These are phyloP conservation scores for Kregervanrija pseudodelftensis DNA, from an alignment of 805 yeast genomes.

Conservation along the genomic window DNA sequence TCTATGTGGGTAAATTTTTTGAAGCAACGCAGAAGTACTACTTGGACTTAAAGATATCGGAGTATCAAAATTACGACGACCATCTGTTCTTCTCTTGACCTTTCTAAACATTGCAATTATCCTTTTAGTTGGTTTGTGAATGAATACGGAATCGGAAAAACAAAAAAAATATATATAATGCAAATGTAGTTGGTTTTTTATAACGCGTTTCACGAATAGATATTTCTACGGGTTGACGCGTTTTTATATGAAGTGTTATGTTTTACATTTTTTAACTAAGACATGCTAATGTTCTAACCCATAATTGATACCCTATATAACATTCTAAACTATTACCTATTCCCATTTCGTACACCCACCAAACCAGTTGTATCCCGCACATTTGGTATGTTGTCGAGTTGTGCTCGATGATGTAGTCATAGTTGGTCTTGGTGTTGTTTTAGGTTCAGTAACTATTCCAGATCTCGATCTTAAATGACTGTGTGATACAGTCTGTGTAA, in stretches of 20 bases:
- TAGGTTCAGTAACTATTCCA: slow-evolving; percentile 1
- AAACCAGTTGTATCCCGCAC: slow-evolving; percentile 12
- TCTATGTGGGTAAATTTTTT: slow-evolving; percentile 43
- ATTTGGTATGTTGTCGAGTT: slow-evolving; percentile 2
- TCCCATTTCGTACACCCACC: slow-evolving; percentile 12
- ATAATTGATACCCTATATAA: neutral
- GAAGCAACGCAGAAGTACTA: slow-evolving; percentile 1
- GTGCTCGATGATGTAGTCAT: neutral
- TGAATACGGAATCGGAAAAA: neutral
- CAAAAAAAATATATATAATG: neutral
- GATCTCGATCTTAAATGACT: neutral
- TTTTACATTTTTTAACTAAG: too few relatives aligned
- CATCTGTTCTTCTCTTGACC: slow-evolving; percentile 65
- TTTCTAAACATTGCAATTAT: slow-evolving; percentile 57
- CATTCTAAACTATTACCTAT: neutral
- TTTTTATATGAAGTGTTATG: too few relatives aligned
- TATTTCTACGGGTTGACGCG: too few relatives aligned
- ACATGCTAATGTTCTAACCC: too few relatives aligned
- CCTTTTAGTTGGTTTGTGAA: neutral
- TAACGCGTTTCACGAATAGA: too few relatives aligned
- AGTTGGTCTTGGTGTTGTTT: neutral
- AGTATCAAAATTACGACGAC: slow-evolving; percentile 55
- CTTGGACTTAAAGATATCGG: slow-evolving; percentile 13
- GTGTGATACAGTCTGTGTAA: slow-evolving; percentile 4
- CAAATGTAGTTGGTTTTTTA: too few relatives aligned